Conservation (phyloP, 2,329 filamentous ascomycete genomes). For the Dactylellina leptospora region DNA sequence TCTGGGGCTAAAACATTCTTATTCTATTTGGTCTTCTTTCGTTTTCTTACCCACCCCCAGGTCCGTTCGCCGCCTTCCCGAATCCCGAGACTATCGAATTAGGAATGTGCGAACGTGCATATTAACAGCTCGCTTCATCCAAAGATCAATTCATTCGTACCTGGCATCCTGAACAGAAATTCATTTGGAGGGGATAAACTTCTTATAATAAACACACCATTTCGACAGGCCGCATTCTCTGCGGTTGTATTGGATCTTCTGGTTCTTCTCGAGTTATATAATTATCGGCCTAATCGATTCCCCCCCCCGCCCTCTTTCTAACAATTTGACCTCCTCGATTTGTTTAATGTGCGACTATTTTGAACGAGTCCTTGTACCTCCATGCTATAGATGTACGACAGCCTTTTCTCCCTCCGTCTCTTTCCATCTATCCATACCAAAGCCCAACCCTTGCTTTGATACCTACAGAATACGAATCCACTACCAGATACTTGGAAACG, state of each 20-base stretch:
- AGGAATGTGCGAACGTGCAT: slow-evolving; percentile 43
- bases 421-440: slow-evolving; percentile 3
- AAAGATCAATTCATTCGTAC: slow-evolving; percentile 22
- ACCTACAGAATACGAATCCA: neutral
- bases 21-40: slow-evolving; percentile 2
- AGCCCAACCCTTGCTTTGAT: slow-evolving; percentile 13
- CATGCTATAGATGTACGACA: slow-evolving; percentile 47
- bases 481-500: slow-evolving; percentile 12
- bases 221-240: slow-evolving; percentile 21
- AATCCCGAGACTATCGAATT: slow-evolving; percentile 46
- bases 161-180: slow-evolving; percentile 2
- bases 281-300: slow-evolving; percentile 41
- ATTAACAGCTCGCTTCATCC: slow-evolving; percentile 37
- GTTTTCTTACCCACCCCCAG: slow-evolving; percentile 9
- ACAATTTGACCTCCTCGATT: slow-evolving; percentile 50
- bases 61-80: slow-evolving; percentile 49
- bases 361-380: slow-evolving; percentile 14
- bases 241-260: slow-evolving; percentile 24
- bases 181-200: slow-evolving; percentile 18
- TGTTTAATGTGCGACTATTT: slow-evolving; percentile 29
- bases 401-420: neutral
- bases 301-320: slow-evolving; percentile 17
- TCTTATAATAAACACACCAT: slow-evolving; percentile 46
- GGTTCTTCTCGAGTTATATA: slow-evolving; percentile 24
- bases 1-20: slow-evolving; percentile 3